A percentile compares a stretch with the other conserved stretches of the same genome.
These are phyloP conservation scores for Fusarium ramigenum DNA, from an alignment of 2,329 filamentous ascomycete species.

Conservation along the genomic window DNA sequence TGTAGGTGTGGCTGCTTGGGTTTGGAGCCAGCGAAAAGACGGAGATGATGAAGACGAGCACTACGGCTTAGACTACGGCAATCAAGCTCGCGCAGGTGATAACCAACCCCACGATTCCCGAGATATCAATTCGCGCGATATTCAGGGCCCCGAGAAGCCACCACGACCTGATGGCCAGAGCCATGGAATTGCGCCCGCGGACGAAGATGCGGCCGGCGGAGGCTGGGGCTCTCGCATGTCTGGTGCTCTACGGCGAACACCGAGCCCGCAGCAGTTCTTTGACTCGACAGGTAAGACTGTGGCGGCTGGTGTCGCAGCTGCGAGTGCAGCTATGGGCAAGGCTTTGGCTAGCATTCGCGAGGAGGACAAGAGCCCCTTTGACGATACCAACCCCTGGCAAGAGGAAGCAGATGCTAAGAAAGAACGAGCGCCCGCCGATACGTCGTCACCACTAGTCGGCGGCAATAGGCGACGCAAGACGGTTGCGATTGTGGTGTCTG, in stretches of 20 bases:
- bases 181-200: conserved; percentile 50
- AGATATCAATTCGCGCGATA: conserved; percentile 45
- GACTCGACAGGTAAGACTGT: conserved; percentile 85
- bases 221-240: conserved; percentile 81
- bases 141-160: conserved; percentile 48
- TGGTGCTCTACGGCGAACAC: conserved; percentile 80
- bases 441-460: conserved; percentile 46
- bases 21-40: conserved; percentile 88
- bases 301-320: conserved; percentile 82
- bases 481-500: conserved; percentile 89
- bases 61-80: conserved; percentile 58
- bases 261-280: conserved; percentile 88
- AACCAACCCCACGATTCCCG: conserved; percentile 59
- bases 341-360: conserved; percentile 85
- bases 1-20: conserved; percentile 87
- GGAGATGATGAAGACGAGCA: conserved; percentile 71
- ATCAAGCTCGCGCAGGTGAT: conserved; percentile 63
- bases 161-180: conserved; percentile 54
- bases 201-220: conserved; percentile 50
- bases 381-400: conserved; percentile 90
- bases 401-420: conserved; percentile 82
- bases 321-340: conserved; percentile 82
- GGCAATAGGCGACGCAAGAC: conserved; percentile 72
- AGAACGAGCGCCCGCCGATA: conserved; percentile 49
- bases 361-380: conserved; percentile 79